phyloP scores from a whole-genome alignment of 1,284 basidiomycete genomes.

The Exobasidium rhododendri region DNA sequence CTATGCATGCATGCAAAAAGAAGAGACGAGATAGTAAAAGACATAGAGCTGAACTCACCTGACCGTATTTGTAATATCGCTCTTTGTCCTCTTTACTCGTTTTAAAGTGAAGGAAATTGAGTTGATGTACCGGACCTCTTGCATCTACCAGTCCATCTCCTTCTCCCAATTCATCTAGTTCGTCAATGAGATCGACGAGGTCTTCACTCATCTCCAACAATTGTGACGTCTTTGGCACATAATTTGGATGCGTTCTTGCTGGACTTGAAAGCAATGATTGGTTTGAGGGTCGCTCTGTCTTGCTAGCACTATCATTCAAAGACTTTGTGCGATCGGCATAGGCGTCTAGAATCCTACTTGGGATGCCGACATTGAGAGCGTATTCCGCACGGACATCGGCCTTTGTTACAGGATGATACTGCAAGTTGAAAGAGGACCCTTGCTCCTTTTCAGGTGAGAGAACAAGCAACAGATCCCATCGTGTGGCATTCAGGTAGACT shows the following conservation, averaged over 20 bases:
- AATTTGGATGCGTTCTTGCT: neutral
- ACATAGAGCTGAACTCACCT: neutral
- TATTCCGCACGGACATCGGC: neutral
- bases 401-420: neutral
- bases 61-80: conserved; percentile 9
- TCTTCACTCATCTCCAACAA: conserved; percentile 2
- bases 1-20: no score
- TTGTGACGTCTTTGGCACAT: conserved; percentile 6
- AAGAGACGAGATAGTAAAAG: no score
- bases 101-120: conserved; percentile 7
- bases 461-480: conserved; percentile 1
- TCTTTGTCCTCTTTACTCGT: conserved; percentile 1
- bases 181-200: conserved; percentile 1
- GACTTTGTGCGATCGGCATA: neutral
- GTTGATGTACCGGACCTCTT: conserved; percentile 4
- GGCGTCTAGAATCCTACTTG: neutral
- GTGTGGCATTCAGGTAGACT: neutral
- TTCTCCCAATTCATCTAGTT: neutral
- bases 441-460: neutral
- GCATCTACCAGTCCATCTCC: neutral
- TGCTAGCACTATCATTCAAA: neutral
- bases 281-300: neutral
- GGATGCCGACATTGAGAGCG: conserved; percentile 1
- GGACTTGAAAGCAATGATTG: conserved; percentile 1
- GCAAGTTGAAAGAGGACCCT: neutral